Conservation (phyloP, 1,139 yeast species). For the Suhomyces taliae region DNA sequence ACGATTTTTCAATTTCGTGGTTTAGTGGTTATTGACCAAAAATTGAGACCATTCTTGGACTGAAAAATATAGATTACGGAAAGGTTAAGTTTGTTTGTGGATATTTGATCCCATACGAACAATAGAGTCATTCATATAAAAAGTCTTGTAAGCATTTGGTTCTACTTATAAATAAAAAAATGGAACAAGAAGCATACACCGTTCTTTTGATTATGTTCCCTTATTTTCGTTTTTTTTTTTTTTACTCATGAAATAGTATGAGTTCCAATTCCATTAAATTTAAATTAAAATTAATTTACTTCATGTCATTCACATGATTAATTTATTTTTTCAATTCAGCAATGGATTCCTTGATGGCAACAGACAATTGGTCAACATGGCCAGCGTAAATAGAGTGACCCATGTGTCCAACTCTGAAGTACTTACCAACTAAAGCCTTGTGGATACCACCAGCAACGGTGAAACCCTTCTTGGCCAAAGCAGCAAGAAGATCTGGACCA, state of each 20-base stretch:
- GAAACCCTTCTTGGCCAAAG: conserved; percentile 65
- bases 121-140: too few species aligned
- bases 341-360: conserved; percentile 33
- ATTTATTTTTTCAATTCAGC: not conserved
- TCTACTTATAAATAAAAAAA: too few species aligned
- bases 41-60: not conserved
- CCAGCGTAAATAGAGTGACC: conserved; percentile 56
- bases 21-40: not conserved
- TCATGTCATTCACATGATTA: too few species aligned
- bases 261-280: too few species aligned
- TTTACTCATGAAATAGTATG: too few species aligned
- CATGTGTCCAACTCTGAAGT: conserved; percentile 96
- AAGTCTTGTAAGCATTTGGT: too few species aligned
- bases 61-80: not conserved
- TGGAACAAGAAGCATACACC: too few species aligned
- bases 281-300: too few species aligned
- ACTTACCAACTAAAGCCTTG: conserved; percentile 74
- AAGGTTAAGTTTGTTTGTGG: too few species aligned
- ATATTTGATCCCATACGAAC: too few species aligned
- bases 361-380: conserved; percentile 38
- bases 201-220: not conserved
- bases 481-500: conserved; percentile 60
- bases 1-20: not conserved
- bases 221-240: too few species aligned
- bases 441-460: conserved; percentile 91